phyloP scores from a whole-genome alignment of 2,329 filamentous ascomycete species.

The Tolypocladium tundrense region DNA sequence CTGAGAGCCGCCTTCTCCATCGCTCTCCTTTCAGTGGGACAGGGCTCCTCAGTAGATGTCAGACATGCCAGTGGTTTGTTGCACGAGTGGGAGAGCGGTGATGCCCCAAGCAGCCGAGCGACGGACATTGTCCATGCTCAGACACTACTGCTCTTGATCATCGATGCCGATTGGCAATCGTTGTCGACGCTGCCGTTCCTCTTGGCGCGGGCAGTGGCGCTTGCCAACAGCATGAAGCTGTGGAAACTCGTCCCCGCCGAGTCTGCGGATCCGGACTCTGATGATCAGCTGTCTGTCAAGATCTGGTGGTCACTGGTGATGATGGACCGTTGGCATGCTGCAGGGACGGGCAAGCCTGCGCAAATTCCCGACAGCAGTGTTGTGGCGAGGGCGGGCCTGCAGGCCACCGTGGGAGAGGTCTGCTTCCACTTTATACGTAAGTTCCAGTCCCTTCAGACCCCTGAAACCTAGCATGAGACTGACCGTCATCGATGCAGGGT shows the following conservation, averaged over 20 bases:
- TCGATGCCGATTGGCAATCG: constrained; percentile 49
- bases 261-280: constrained; percentile 43
- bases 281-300: constrained; percentile 51
- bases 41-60: constrained; percentile 28
- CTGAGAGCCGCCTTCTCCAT: constrained; percentile 56
- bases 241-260: constrained; percentile 33
- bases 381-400: constrained; percentile 49
- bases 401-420: constrained; percentile 48
- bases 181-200: constrained; percentile 39
- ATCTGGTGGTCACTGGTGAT: constrained; percentile 65
- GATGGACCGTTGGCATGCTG: constrained; percentile 64
- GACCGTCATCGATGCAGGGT: constrained; percentile 22
- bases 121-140: constrained; percentile 53
- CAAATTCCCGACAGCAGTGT: constrained; percentile 54
- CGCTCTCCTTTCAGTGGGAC: constrained; percentile 47
- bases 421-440: constrained; percentile 57
- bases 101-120: constrained; percentile 24
- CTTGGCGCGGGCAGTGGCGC: constrained; percentile 54
- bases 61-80: constrained; percentile 36
- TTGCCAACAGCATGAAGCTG: constrained; percentile 56
- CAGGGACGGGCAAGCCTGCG: constrained; percentile 52
- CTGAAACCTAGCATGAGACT: background rate
- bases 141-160: constrained; percentile 53
- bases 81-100: constrained; percentile 39
- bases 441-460: constrained; percentile 15